Conservation (phyloP, 2,329 filamentous ascomycete species). For the Aspergillus fumigatus region DNA sequence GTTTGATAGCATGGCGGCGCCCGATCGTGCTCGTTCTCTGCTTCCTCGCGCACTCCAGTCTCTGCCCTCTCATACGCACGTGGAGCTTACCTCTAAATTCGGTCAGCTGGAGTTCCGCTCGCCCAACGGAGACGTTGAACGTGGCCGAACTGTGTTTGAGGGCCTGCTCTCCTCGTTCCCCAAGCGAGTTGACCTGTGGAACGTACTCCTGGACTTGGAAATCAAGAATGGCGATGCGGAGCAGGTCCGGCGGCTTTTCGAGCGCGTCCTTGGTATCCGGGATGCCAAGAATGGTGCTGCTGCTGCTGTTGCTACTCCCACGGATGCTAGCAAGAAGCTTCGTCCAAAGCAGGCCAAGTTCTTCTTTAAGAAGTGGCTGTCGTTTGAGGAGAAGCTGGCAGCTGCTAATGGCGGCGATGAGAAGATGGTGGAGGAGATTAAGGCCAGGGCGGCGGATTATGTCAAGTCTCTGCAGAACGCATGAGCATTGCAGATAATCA, state of each 20-base stretch:
- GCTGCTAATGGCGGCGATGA: conserved; percentile 53
- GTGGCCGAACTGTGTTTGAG: conserved; percentile 91
- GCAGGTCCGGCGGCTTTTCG: conserved; percentile 72
- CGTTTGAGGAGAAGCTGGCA: conserved; percentile 69
- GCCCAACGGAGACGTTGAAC: conserved; percentile 75
- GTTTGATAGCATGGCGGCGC: conserved; percentile 64
- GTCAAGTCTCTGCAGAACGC: conserved; percentile 46
- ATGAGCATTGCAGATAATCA: conserved; percentile 2
- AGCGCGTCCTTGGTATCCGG: conserved; percentile 58
- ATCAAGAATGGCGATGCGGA: conserved; percentile 56
- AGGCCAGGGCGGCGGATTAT: conserved; percentile 67
- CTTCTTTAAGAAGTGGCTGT: conserved; percentile 88
- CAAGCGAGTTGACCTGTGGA: conserved; percentile 90
- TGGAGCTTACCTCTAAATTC: conserved; percentile 78
- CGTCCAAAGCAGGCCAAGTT: conserved; percentile 79
- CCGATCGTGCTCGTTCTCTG: conserved; percentile 71
- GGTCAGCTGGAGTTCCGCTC: conserved; percentile 89
- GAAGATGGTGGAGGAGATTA: conserved; percentile 67
- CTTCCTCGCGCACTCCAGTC: conserved; percentile 81
- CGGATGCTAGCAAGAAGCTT: conserved; percentile 54
- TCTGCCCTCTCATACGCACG: conserved; percentile 64
- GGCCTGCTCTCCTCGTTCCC: conserved; percentile 77
- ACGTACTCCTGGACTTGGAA: conserved; percentile 84
- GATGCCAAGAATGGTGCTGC: conserved; percentile 35
- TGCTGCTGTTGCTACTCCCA: conserved; percentile 18